phyloP scores from a whole-genome alignment of 768 basidiomycete genomes.

The Collybia sordida region DNA sequence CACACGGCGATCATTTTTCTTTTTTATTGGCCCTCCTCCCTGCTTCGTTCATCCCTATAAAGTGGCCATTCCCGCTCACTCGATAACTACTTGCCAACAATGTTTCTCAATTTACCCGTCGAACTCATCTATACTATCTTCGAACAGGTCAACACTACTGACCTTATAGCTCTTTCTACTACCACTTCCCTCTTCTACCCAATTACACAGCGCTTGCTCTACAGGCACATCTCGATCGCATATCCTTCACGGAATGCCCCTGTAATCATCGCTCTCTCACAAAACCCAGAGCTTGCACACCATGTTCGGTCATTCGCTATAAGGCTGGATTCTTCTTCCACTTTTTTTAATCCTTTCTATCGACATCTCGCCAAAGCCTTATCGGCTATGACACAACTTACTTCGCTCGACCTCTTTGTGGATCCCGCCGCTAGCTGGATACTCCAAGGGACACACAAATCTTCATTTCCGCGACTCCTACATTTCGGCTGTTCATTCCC shows the following conservation, averaged over 20 bases:
- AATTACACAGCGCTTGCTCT: constrained; percentile 62
- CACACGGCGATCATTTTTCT: constrained; percentile 37
- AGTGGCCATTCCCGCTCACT: constrained; percentile 7
- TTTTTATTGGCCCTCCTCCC: constrained; percentile 25
- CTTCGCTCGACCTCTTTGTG: constrained; percentile 54
- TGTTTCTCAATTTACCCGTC: constrained; percentile 54
- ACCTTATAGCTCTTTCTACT: constrained; percentile 51
- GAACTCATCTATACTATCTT: constrained; percentile 63
- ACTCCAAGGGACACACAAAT: constrained; percentile 30
- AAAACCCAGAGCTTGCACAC: constrained; percentile 53
- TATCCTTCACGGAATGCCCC: constrained; percentile 41
- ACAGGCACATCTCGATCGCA: constrained; percentile 53
- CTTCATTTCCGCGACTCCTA: constrained; percentile 45
- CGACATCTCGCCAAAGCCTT: constrained; percentile 51
- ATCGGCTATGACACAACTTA: constrained; percentile 58
- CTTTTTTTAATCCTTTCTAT: constrained; percentile 49
- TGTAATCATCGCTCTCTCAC: constrained; percentile 57
- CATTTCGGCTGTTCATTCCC: constrained; percentile 62
- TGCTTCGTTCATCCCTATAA: constrained; percentile 14
- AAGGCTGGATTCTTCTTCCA: constrained; percentile 37
- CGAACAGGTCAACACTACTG: constrained; percentile 21
- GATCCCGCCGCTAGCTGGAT: constrained; percentile 56
- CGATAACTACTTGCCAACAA: constrained; percentile 21
- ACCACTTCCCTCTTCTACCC: constrained; percentile 40
- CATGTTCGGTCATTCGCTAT: constrained; percentile 64